These are phyloP conservation scores for Pythium scleroteichum DNA, from an alignment of 352 stramenopile genomes.

Conservation along the genomic window DNA sequence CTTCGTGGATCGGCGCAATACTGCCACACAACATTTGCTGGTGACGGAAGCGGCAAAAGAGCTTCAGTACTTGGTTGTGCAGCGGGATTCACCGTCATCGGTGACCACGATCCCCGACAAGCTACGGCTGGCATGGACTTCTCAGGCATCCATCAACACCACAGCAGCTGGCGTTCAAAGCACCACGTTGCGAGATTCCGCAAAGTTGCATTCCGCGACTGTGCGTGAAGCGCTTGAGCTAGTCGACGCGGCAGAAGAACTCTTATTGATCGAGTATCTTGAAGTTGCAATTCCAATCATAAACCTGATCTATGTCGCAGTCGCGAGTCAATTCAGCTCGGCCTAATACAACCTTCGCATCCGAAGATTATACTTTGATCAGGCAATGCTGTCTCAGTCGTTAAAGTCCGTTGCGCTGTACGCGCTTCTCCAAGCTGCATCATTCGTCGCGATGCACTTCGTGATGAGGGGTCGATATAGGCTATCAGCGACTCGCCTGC, in stretches of 20 bases:
- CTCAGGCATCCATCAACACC: background rate
- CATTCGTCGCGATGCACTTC: constrained; percentile 20
- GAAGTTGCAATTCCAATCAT: constrained; percentile 7
- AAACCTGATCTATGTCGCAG: constrained; percentile 9
- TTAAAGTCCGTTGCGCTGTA: constrained; percentile 22
- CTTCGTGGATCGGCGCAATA: background rate
- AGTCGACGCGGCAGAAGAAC: background rate
- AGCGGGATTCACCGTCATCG: too few species aligned
- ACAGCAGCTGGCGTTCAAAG: too few species aligned
- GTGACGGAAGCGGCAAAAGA: too few species aligned
- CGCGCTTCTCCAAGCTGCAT: constrained; percentile 19
- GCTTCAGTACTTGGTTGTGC: too few species aligned
- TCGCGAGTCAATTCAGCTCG: constrained; percentile 4
- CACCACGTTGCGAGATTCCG: too few species aligned
- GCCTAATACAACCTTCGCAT: constrained; percentile 8
- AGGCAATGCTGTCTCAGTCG: background rate
- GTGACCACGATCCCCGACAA: too few species aligned
- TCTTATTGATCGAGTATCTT: constrained; percentile 14
- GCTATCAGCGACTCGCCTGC: constrained; percentile 21
- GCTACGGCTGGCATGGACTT: too few species aligned
- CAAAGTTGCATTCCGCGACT: too few species aligned
- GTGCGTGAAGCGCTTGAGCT: constrained; percentile 11
- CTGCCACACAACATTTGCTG: too few species aligned
- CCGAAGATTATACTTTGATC: constrained; percentile 5
- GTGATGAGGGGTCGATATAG: constrained; percentile 26